Conservation (phyloP, 768 basidiomycete genomes). For the Daedaleopsis nitida region DNA sequence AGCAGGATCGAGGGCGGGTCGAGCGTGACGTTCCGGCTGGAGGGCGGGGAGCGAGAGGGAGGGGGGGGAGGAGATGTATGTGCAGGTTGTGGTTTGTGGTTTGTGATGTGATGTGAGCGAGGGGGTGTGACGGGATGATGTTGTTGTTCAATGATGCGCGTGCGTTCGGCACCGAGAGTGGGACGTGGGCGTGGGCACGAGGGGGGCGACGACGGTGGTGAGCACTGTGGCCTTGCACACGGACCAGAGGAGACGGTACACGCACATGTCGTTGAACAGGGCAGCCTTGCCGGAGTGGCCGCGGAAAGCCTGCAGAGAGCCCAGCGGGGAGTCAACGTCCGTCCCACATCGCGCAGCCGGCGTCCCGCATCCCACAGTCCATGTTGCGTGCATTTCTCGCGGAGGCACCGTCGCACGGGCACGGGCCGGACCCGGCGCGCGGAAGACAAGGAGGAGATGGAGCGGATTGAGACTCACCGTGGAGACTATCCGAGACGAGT, state of each 20-base stretch:
- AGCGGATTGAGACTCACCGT: slow-evolving; percentile 27
- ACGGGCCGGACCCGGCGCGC: background rate
- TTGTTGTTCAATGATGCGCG: background rate
- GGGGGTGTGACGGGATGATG: background rate
- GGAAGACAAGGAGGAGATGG: background rate
- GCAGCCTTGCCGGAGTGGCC: slow-evolving; percentile 63
- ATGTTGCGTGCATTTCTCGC: no score
- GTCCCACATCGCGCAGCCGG: background rate
- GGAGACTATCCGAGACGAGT: slow-evolving; percentile 19
- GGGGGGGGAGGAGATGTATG: no score
- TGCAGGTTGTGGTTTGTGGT: slow-evolving; percentile 36
- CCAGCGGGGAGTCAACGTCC: background rate
- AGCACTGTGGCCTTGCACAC: background rate
- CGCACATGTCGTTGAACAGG: slow-evolving; percentile 58
- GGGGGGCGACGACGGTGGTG: background rate
- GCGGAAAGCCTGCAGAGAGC: slow-evolving; percentile 43
- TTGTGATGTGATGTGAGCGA: background rate
- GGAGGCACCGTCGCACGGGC: background rate
- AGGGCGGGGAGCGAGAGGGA: no score
- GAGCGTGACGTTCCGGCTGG: slow-evolving; percentile 38
- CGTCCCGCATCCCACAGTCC: no score
- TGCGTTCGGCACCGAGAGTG: background rate
- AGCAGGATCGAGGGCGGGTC: slow-evolving; percentile 52
- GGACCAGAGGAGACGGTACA: slow-evolving; percentile 4
- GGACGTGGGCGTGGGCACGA: background rate